Base-by-base conservation (phyloP, 2,329 filamentous ascomycete genomes). In the Arthrobotrys iridis region DNA sequence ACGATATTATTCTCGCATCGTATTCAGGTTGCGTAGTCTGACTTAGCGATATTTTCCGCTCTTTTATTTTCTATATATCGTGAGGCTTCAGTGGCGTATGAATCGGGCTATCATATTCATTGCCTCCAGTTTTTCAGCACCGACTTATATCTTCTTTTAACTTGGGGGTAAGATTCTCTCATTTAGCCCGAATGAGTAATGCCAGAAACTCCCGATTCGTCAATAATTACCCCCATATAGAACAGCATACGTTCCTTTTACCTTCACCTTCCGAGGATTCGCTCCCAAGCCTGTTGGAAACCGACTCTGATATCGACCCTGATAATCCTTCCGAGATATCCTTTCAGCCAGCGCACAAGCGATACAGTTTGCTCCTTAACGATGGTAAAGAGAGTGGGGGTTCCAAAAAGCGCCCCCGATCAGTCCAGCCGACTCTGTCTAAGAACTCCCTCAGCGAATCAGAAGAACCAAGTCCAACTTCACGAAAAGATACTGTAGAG, bases 231-330 rank as follows among this genome's bases (percentile, higher is more conserved):
- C 11, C n/a, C 10, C 8, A 24, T 20, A 10, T 41, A 46, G 28
- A 48, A 8, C 55, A 64, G 15, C 13, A 41, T 10, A 46, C 62
- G 5, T 75, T 63, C 24, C 33, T 75, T 24, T 57, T 75, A 3
- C 70, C 70, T 2, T 50, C 62, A 5, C 46, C 52, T 2, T 67
- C 70, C 4, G 24, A 35, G 1, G 63, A 75, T 13, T 67, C 70
- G n/a, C 48, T 73, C n/a, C 13, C 35, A 4, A 73, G 68, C 24
- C 10, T 60, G 2, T 72, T 48, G 67, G 59, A 72, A 46, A 35
- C 46, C 20, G 45, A 63, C 28, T 57, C 43, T n/a, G 37, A 67
- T 50, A 11, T 26, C 30, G 62, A 58, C 5, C 60, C 41, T 20
- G 40, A 63, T 11, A 30, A 45, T 18, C 45, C 45, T 0, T 40